Conservation (phyloP, 2,329 filamentous ascomycete genomes). For the Hypoxylon sp. region DNA sequence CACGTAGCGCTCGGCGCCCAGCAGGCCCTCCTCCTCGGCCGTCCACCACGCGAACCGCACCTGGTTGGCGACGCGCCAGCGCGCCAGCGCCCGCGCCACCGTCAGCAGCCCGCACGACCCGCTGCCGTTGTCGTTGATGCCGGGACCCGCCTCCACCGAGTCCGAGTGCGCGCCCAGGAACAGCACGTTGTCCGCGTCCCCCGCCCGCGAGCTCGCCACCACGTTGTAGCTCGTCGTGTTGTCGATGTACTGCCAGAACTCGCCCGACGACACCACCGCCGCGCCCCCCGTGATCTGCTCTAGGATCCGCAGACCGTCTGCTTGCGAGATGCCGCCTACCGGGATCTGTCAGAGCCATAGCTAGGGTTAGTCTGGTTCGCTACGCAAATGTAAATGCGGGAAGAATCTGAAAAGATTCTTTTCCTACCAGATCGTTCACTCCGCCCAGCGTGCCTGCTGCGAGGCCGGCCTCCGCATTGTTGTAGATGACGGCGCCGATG, state of each 20-base stretch:
- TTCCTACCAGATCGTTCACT: slow-evolving; percentile 47
- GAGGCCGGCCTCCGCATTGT: slow-evolving; percentile 57
- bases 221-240: slow-evolving; percentile 57
- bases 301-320: slow-evolving; percentile 46
- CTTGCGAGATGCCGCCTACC: slow-evolving; percentile 56
- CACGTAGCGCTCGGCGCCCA: slow-evolving; percentile 67
- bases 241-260: slow-evolving; percentile 40
- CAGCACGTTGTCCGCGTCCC: slow-evolving; percentile 66
- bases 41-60: slow-evolving; percentile 73
- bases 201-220: slow-evolving; percentile 65
- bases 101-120: slow-evolving; percentile 66
- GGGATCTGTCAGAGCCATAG: slow-evolving; percentile 48
- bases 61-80: slow-evolving; percentile 63
- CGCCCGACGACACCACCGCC: slow-evolving; percentile 32
- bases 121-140: slow-evolving; percentile 72
- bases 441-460: slow-evolving; percentile 61
- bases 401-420: background rate
- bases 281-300: slow-evolving; percentile 31
- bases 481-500: slow-evolving; percentile 63
- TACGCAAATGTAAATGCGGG: background rate
- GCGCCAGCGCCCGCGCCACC: slow-evolving; percentile 65
- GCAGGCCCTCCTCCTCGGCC: slow-evolving; percentile 68
- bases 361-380: too few species aligned
- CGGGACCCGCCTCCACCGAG: slow-evolving; percentile 66
- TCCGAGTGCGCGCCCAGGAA: slow-evolving; percentile 68